phyloP scores from a whole-genome alignment of 768 basidiomycete genomes.

The Boletus rubescentipes region DNA sequence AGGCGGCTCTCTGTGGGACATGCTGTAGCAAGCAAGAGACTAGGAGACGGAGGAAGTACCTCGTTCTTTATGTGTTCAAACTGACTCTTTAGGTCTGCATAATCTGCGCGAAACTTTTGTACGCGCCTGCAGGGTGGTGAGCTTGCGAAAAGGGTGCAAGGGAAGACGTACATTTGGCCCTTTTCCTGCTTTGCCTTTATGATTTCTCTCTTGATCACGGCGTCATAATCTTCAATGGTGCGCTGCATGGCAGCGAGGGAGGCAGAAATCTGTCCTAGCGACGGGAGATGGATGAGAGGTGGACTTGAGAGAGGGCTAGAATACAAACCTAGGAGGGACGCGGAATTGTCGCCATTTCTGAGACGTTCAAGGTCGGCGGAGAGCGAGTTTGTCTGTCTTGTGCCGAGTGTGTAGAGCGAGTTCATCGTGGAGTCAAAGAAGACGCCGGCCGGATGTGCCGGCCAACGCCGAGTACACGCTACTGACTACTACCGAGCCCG shows the following conservation, averaged over 20 bases:
- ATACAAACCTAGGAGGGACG: conserved; percentile 78
- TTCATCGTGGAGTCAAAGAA: conserved; percentile 61
- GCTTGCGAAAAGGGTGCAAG: background rate
- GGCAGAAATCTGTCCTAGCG: conserved; percentile 94
- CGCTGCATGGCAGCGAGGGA: conserved; percentile 92
- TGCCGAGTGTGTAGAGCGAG: conserved; percentile 90
- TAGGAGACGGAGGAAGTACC: conserved; percentile 22
- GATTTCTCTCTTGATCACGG: conserved; percentile 94
- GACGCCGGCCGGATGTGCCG: conserved; percentile 14
- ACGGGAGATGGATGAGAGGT: conserved; percentile 15
- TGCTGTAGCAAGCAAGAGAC: background rate
- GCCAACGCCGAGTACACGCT: conserved; percentile 2
- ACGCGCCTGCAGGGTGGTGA: conserved; percentile 63
- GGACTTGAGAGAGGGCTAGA: background rate
- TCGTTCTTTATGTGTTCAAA: conserved; percentile 78
- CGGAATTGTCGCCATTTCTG: conserved; percentile 75
- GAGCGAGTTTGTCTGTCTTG: conserved; percentile 87
- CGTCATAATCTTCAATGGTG: conserved; percentile 96
- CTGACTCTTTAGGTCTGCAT: conserved; percentile 74
- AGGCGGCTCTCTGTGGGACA: conserved; percentile 50
- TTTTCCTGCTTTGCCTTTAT: conserved; percentile 97
- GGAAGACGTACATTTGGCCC: conserved; percentile 70
- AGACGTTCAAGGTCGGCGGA: conserved; percentile 85
- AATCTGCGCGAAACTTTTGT: conserved; percentile 87
- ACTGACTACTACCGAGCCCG: conserved; percentile 46